A percentile compares a stretch with the other conserved stretches of the same genome.
Evolutionary conservation across 352 stramenopile genomes (phyloP).

Genomic region (Peronospora destructor): DNA sequence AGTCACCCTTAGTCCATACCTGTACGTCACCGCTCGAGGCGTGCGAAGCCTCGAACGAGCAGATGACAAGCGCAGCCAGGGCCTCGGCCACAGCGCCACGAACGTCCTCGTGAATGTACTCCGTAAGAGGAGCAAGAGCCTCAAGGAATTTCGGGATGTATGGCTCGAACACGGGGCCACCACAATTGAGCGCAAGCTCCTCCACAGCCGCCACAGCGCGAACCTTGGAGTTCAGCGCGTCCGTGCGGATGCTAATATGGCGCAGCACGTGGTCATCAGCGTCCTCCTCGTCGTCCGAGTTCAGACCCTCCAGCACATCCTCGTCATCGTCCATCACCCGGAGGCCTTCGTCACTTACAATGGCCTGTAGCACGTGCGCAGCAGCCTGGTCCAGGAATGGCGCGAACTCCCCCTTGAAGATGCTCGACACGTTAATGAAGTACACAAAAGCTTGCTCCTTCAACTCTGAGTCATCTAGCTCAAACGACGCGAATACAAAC

Average conservation of each 20-base stretch:
- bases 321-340: conserved; percentile 66
- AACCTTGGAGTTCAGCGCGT: conserved; percentile 81
- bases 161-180: conserved; percentile 62
- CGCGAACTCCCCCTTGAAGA: conserved; percentile 96
- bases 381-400: conserved; percentile 86
- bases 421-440: conserved; percentile 97
- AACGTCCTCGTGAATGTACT: conserved; percentile 86
- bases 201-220: conserved; percentile 77
- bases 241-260: conserved; percentile 84
- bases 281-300: conserved; percentile 78
- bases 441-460: conserved; percentile 97
- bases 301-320: conserved; percentile 58
- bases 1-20: conserved; percentile 80
- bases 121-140: conserved; percentile 63
- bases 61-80: conserved; percentile 72
- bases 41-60: conserved; percentile 79
- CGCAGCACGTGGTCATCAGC: conserved; percentile 58
- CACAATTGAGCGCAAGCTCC: conserved; percentile 76
- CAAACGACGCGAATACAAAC: conserved; percentile 90
- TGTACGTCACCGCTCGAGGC: conserved; percentile 70
- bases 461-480: conserved; percentile 92
- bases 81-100: conserved; percentile 73
- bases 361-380: conserved; percentile 56
- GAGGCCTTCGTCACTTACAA: conserved; percentile 75
- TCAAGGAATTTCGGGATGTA: conserved; percentile 83